Base-by-base conservation (phyloP, 1,284 basidiomycete species). In the Peniophora sp. region DNA sequence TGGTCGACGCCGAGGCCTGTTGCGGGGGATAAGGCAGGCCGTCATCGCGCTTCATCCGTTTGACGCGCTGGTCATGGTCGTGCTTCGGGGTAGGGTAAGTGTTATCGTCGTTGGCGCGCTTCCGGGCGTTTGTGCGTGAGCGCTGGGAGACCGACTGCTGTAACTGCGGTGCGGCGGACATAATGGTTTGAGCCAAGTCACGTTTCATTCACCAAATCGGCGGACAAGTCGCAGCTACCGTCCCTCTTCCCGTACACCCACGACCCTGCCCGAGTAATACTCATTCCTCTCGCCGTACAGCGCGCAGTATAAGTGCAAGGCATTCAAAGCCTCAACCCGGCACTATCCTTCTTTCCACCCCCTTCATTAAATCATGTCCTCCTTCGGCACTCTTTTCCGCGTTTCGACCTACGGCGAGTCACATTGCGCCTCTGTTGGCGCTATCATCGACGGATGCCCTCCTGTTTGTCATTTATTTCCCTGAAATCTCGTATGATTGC, bases 401-500 rank as follows among this genome's bases (percentile, higher is more conserved):
- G 96, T 99, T 39, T 95, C 95, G 53, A 99, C 97, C 55, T 99
- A 91, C 65, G 97, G 97, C 58, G 97, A 99, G 75, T 93, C 89
- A 55, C 97, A 99, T 66, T 98, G 97, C 69, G 83, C 91, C 53
- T 96, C 92, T 2, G 96, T 99, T 35, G 97, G 97, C 34, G 93
- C 92, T 54, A 98, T 99, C 70, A 86, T 99, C 63, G 97, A 98
- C 65, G 96, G 96, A 45, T 91, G 92, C 59, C 96, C 97, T 50
- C 95, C 97, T 36, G 92, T 94, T 66, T 54, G 83, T 69, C 36
- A 39, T 39, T 47, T 20, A 16, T 48, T 50, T n/a, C n/a, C n/a
- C n/a, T n/a, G n/a, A n/a, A n/a, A n/a, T n/a, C n/a, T n/a, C 45
- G 32, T 24, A 36, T 25, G 19, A 17, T 12, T 38, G 27, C 9